Evolutionary conservation across 306 rosid genomes (phyloP), one percentile per base, ranked within the genome.

Genomic region (Dalbergia oliveri): DNA sequence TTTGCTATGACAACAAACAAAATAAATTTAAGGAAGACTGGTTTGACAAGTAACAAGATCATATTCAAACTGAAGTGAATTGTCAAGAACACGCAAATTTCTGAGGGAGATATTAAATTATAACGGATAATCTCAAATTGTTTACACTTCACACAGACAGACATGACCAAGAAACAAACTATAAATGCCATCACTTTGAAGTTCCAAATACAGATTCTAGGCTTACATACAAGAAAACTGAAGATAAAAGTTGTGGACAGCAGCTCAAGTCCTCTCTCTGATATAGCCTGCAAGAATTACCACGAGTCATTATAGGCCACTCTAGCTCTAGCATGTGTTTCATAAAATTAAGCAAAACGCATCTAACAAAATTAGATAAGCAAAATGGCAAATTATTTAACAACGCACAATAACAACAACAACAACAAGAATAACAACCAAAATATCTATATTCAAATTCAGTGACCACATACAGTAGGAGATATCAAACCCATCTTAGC

Each of bases 231-330:
- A 85, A 91, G 86, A 75, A 87, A 78, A 86, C 97, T 91, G 83
- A 91, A 87, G 85, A 86, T 78, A 76, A 91, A 89, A 59, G 97
- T 96, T 65, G 97, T 82, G 8, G 97, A 91, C 64, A 93, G 84
- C 85, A 96, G 86, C 87, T 91, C 97, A 72, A 90, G 88, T 70
- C 99, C 99, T 87, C 90, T 89, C 43, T 95, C 93, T 76, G 97
- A 79, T 79, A 95, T 85, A 12, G 82, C 85, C 89, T 86, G 75
- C 81, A 73, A 80, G n/a, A 66, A 67, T 80, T 33, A 50, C 21
- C 76, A 80, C 49, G 59, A 41, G 31, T 54, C 67, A 78, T 66
- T 57, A 26, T 57, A 68, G 9, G 61, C 61, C 64, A 63, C 35
- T 11, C 49, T 21, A 23, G 11, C 67, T 35, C 75, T 43, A 31